phyloP scores from a whole-genome alignment of 2,329 filamentous ascomycete species.

The Paracorniculantispora psalliotae region DNA sequence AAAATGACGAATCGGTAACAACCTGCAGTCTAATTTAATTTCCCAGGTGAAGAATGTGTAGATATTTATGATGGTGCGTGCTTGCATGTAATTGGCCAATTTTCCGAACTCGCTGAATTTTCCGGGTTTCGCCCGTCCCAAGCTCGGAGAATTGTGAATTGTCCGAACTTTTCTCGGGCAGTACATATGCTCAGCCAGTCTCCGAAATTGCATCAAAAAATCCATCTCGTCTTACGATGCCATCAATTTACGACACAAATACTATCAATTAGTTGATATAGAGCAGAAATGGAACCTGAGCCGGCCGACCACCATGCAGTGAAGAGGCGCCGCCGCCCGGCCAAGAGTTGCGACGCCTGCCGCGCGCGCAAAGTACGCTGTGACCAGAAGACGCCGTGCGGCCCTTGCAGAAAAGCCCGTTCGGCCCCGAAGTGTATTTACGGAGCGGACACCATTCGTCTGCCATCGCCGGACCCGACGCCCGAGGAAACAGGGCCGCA shows the following conservation, averaged over 20 bases:
- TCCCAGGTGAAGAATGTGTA: too few relatives aligned
- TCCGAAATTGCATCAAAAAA: background rate
- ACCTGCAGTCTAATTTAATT: too few relatives aligned
- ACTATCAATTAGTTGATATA: background rate
- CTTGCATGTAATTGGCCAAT: too few relatives aligned
- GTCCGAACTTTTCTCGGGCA: background rate
- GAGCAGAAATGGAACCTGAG: background rate
- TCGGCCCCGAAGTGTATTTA: constrained; percentile 7
- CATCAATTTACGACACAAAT: background rate
- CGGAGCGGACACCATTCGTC: background rate
- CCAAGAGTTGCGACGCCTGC: constrained; percentile 12
- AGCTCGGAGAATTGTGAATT: background rate
- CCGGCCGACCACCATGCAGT: background rate
- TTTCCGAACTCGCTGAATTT: background rate
- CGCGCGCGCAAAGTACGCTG: constrained; percentile 10
- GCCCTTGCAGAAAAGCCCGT: constrained; percentile 1
- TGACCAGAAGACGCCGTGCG: constrained; percentile 5
- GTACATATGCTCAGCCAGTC: background rate
- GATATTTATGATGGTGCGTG: too few relatives aligned
- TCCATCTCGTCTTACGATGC: background rate
- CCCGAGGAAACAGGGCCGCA: background rate
- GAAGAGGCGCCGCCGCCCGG: constrained; percentile 8
- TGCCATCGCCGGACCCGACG: background rate
- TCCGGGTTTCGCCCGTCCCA: background rate
- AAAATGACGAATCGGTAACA: too few relatives aligned